Conservation (phyloP, 768 basidiomycete species). For the Paxillus rubicundulus region DNA sequence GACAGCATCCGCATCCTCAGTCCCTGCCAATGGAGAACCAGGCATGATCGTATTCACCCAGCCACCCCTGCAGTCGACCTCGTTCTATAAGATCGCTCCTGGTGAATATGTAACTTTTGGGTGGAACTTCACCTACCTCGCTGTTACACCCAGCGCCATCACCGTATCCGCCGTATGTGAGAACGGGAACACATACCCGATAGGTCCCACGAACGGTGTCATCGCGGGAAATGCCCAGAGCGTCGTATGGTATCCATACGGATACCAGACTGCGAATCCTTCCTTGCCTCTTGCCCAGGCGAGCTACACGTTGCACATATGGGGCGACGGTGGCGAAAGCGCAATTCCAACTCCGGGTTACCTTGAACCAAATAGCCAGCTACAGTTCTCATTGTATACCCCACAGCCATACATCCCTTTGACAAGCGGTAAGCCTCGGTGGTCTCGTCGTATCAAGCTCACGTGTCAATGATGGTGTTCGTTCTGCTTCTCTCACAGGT, state of each 20-base stretch:
- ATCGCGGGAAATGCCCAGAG: constrained; percentile 50
- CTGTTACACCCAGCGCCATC: constrained; percentile 48
- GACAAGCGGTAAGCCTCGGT: constrained; percentile 35
- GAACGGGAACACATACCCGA: constrained; percentile 67
- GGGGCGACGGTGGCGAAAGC: constrained; percentile 52
- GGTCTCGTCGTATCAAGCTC: background rate
- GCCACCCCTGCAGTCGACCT: constrained; percentile 56
- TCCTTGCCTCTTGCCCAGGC: constrained; percentile 57
- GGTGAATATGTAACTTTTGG: constrained; percentile 61
- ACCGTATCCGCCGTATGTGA: constrained; percentile 65
- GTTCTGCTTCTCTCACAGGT: constrained; percentile 13
- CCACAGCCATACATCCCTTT: constrained; percentile 56
- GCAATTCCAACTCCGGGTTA: constrained; percentile 48
- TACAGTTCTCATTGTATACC: constrained; percentile 62
- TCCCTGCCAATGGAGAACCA: constrained; percentile 37
- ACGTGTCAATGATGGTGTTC: background rate
- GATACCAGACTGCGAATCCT: constrained; percentile 48
- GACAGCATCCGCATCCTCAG: constrained; percentile 11
- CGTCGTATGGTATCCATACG: constrained; percentile 60
- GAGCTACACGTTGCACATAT: constrained; percentile 58
- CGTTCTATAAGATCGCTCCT: constrained; percentile 65
- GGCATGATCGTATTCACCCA: constrained; percentile 53
- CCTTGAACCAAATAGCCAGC: constrained; percentile 50
- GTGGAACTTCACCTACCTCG: constrained; percentile 69
- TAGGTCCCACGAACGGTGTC: constrained; percentile 55